A percentile compares a stretch with the other conserved stretches of the same genome.
Conservation (phyloP, 1,284 basidiomycete species). For the Hemileia vastatrix region DNA sequence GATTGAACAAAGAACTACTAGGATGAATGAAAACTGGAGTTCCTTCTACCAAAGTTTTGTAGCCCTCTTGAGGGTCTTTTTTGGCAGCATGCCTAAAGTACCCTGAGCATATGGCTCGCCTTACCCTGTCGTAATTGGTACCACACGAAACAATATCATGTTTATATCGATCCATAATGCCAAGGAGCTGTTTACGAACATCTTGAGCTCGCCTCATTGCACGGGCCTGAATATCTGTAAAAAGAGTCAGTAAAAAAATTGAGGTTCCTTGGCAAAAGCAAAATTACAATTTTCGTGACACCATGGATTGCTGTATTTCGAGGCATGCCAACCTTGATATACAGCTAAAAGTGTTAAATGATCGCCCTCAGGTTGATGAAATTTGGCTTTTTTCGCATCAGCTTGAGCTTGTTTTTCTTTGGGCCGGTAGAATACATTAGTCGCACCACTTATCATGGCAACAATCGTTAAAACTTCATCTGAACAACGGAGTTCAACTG, state of each 20-base stretch:
- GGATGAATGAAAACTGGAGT: conserved; percentile 95
- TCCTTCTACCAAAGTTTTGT: conserved; percentile 94
- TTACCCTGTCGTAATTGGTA: conserved; percentile 82
- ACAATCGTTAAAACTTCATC: conserved; percentile 95
- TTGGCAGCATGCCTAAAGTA: conserved; percentile 94
- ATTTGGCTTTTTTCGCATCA: conserved; percentile 97
- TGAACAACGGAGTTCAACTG: conserved; percentile 84
- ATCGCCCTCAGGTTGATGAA: conserved; percentile 92
- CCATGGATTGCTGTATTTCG: conserved; percentile 60
- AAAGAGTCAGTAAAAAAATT: conserved; percentile 1
- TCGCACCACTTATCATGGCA: conserved; percentile 84
- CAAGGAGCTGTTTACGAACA: conserved; percentile 88
- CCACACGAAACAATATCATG: conserved; percentile 89
- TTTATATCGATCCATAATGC: conserved; percentile 99
- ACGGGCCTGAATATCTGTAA: conserved; percentile 65
- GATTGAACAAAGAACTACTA: conserved; percentile 91
- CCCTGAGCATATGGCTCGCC: conserved; percentile 91
- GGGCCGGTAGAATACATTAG: conserved; percentile 92
- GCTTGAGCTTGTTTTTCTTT: conserved; percentile 99
- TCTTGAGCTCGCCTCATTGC: conserved; percentile 97
- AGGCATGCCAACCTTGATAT: conserved; percentile 95
- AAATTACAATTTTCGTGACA: conserved; percentile 22
- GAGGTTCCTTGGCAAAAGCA: neutral
- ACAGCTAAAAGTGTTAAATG: conserved; percentile 89
- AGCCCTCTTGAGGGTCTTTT: conserved; percentile 63